Base-by-base conservation (phyloP, 208 protist species). In the Leishmania aethiopica region DNA sequence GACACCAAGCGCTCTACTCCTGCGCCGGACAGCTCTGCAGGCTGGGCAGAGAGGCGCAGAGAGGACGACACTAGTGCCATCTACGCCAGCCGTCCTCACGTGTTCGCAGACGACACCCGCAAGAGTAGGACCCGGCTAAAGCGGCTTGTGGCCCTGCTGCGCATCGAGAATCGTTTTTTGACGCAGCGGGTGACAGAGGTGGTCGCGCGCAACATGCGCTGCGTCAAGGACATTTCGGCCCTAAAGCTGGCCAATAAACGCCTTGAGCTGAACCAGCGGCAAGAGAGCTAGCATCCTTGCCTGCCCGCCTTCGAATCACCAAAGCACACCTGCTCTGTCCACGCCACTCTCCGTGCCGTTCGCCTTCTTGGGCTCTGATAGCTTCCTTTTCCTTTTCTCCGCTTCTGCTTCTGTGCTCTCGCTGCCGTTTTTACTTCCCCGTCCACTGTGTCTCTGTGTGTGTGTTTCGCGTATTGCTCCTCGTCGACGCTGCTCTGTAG, bases 161-260 rank as follows among this genome's bases (percentile, higher is more conserved):
- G 75, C 11, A 51, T 72, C 15, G 81, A 89, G 51, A 91, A 89
- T 64, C 70, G 51, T 13, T 60, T 91, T 28, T 74, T 91, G 62
- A 85, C 84, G 32, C 71, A 72, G 32, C 77, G 84, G 32, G 73
- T 91, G 8, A 17, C 25, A 42, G 79, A 79, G 76, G 49, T 89
- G 60, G 85, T 85, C 8, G 64, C 64, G 49, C 78, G 75, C 28
- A 91, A 89, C 62, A 80, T 72, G 60, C 62, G 73, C 8, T 85
- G 84, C 40, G 82, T 87, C 55, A 72, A 57, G 35, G 75, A 81
- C 4, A 84, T 89, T 42, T 83, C 85, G 13, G 75, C 74, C 40
- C 64, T 89, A 55, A 88, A 74, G 72, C 37, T 82, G n/a, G 35
- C 73, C 8, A 51, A 60, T 64, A 78, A 69, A 64, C 77, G 37